These are phyloP conservation scores for Vaccinium macrocarpon DNA, from an alignment of 148 eudicot genomes.

Conservation along the genomic window DNA sequence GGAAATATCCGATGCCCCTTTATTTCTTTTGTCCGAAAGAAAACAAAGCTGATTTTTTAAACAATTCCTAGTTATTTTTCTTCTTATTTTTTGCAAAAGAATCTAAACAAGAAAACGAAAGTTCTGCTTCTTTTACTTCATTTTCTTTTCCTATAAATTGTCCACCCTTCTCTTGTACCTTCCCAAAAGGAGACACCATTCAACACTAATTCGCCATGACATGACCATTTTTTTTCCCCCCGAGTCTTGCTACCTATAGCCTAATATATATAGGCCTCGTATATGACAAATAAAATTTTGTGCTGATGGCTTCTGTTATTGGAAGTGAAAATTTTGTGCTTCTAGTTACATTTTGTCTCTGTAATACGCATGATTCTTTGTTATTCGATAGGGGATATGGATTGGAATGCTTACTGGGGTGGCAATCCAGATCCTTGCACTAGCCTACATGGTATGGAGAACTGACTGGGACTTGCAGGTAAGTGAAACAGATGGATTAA, in stretches of 20 bases:
- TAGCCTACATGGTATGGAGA: slow-evolving; percentile 54
- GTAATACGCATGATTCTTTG: neutral
- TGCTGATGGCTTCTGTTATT: neutral
- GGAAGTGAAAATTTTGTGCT: neutral
- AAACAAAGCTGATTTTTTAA: neutral
- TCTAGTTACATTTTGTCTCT: neutral
- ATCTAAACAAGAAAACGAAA: neutral
- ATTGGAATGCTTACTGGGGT: slow-evolving; percentile 69
- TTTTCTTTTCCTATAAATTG: neutral
- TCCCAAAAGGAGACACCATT: neutral
- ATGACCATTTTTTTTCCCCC: neutral
- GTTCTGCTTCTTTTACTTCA: neutral
- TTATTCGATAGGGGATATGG: slow-evolving; percentile 48
- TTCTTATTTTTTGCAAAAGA: neutral
- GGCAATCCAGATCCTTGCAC: slow-evolving; percentile 43
- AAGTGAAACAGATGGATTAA: slow-evolving; percentile 5
- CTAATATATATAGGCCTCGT: neutral
- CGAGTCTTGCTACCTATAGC: neutral
- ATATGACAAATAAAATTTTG: neutral
- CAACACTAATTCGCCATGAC: neutral
- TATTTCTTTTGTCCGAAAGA: neutral
- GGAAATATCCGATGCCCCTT: neutral
- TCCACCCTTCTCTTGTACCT: no score
- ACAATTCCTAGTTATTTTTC: neutral
- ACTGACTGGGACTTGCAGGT: slow-evolving; percentile 80